phyloP scores from a whole-genome alignment of 805 yeast species.

The Saturnispora zaruensis region DNA sequence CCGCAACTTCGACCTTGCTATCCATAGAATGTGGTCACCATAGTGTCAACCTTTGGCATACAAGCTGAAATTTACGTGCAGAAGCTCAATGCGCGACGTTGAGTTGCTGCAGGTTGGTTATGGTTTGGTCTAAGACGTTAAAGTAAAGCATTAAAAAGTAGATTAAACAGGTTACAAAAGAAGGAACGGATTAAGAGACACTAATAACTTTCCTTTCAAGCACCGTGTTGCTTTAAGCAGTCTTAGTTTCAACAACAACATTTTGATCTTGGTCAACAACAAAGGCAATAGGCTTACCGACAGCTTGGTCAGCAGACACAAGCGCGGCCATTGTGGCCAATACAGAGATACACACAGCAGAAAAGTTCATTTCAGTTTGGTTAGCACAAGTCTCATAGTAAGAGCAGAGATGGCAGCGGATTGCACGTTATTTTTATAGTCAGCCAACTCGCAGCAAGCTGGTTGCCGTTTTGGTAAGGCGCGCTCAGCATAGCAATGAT shows the following conservation, averaged over 20 bases:
- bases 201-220: not conserved
- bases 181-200: not conserved
- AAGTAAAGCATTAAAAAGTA: not conserved
- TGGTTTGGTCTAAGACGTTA: not conserved
- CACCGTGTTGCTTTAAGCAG: not conserved
- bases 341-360: not conserved
- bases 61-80: not conserved
- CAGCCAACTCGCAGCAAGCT: not conserved
- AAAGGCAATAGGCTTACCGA: conserved; percentile 14
- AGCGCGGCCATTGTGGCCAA: conserved; percentile 13
- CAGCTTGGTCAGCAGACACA: conserved; percentile 8
- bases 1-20: not conserved
- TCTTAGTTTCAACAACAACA: conserved; percentile 16
- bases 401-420: not conserved
- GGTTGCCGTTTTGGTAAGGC: not conserved
- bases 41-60: not conserved
- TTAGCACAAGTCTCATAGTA: not conserved
- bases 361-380: conserved; percentile 4
- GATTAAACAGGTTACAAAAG: conserved; percentile 6
- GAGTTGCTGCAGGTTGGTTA: not conserved
- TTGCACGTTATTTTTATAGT: not conserved
- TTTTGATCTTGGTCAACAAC: conserved; percentile 14
- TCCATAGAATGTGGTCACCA: not conserved
- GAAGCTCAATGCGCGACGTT: not conserved
- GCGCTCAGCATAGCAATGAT: not conserved